Conservation (phyloP, 2,329 filamentous ascomycete species). For the Curvularia eragrostidis region DNA sequence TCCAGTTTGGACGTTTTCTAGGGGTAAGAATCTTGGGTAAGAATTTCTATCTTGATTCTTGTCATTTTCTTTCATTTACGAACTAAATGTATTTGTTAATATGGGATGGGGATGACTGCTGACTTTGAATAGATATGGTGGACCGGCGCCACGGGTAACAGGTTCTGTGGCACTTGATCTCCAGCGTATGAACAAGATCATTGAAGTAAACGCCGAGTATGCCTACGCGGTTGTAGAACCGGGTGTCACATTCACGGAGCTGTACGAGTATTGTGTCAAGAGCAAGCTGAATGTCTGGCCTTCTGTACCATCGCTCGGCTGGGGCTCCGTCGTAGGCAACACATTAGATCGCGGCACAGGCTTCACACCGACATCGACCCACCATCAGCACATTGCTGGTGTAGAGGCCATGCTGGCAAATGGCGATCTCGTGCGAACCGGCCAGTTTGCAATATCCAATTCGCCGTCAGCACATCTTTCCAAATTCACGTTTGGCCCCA, state of each 20-base stretch:
- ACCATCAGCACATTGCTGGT: slow-evolving; percentile 49
- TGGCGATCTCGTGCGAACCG: slow-evolving; percentile 44
- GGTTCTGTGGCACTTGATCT: slow-evolving; percentile 46
- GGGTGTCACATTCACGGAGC: slow-evolving; percentile 39
- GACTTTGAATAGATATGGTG: slow-evolving; percentile 32
- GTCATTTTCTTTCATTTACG: neutral
- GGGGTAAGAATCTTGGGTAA: slow-evolving; percentile 48
- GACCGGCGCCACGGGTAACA: slow-evolving; percentile 46
- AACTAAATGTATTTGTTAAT: no score
- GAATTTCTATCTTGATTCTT: no score
- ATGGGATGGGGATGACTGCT: neutral
- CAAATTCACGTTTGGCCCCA: slow-evolving; percentile 50
- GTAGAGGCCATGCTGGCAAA: slow-evolving; percentile 48
- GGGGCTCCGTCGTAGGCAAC: slow-evolving; percentile 47
- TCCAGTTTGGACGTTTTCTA: slow-evolving; percentile 43
- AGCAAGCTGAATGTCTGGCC: slow-evolving; percentile 45
- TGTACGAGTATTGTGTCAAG: slow-evolving; percentile 42
- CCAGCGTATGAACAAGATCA: slow-evolving; percentile 53
- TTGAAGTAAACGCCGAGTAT: slow-evolving; percentile 55
- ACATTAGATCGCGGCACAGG: slow-evolving; percentile 53
- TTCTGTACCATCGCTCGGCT: slow-evolving; percentile 43
- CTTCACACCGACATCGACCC: slow-evolving; percentile 49
- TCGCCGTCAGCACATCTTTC: slow-evolving; percentile 51
- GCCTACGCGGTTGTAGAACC: slow-evolving; percentile 56
- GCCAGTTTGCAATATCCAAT: slow-evolving; percentile 52